phyloP scores from a whole-genome alignment of 2,329 filamentous ascomycete genomes.

The Paecilomyces fulvus region DNA sequence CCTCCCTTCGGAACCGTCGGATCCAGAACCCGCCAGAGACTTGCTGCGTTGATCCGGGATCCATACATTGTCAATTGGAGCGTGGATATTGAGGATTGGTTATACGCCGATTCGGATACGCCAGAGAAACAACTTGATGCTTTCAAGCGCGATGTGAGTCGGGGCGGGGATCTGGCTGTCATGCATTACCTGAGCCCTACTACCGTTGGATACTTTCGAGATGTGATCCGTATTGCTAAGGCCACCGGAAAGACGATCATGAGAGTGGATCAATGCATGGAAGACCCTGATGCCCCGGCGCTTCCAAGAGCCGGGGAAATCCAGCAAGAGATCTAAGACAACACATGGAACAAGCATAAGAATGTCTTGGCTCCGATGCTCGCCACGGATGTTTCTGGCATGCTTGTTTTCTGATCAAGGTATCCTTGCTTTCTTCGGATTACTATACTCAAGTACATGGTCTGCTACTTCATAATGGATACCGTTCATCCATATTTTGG shows the following conservation, averaged over 20 bases:
- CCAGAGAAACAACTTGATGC: slow-evolving; percentile 60
- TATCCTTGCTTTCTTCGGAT: no score
- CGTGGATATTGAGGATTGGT: slow-evolving; percentile 63
- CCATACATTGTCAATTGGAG: slow-evolving; percentile 59
- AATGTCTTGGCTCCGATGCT: background rate
- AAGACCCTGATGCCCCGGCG: slow-evolving; percentile 51
- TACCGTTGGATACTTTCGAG: slow-evolving; percentile 55
- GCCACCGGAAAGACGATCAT: slow-evolving; percentile 55
- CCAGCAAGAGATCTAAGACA: background rate
- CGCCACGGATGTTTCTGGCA: background rate
- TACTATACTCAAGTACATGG: no score
- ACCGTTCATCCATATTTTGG: no score
- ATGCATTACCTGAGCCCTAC: slow-evolving; percentile 60
- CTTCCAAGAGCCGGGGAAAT: background rate
- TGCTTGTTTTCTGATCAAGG: no score
- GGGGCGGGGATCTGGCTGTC: slow-evolving; percentile 57
- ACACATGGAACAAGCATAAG: background rate
- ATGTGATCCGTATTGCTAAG: slow-evolving; percentile 60
- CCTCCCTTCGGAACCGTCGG: slow-evolving; percentile 62
- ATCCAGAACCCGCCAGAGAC: slow-evolving; percentile 55
- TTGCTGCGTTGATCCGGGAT: slow-evolving; percentile 44
- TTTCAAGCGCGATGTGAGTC: slow-evolving; percentile 54
- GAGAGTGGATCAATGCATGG: slow-evolving; percentile 59
- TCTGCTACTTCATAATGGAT: no score
- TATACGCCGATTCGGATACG: slow-evolving; percentile 54